These are phyloP conservation scores for Cutaneotrichosporon spelunceum DNA, from an alignment of 1,284 basidiomycete species.

Conservation along the genomic window DNA sequence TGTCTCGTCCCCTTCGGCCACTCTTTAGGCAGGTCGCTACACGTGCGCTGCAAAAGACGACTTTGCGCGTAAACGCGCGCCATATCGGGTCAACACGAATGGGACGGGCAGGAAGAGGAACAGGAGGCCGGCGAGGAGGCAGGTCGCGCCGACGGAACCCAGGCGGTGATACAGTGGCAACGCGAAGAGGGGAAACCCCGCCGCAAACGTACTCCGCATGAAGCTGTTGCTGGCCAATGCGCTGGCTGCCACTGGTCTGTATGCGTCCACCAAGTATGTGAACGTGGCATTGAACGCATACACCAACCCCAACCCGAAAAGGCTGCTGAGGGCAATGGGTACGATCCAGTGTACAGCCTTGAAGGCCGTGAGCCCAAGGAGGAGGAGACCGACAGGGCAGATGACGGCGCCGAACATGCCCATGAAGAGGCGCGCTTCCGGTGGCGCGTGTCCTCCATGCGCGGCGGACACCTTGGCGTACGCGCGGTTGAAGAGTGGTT, in stretches of 20 bases:
- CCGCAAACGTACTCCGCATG: conserved; percentile 64
- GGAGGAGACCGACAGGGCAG: conserved; percentile 66
- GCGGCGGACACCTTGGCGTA: conserved; percentile 41
- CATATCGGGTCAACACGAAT: conserved; percentile 51
- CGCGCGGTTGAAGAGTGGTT: conserved; percentile 64
- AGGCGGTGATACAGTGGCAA: conserved; percentile 53
- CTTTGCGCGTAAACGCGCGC: conserved; percentile 35
- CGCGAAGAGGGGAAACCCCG: conserved; percentile 63
- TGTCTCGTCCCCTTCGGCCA: not conserved
- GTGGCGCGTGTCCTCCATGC: conserved; percentile 58
- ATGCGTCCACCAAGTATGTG: conserved; percentile 59
- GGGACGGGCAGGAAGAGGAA: conserved; percentile 69
- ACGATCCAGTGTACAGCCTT: conserved; percentile 63
- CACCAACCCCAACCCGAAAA: conserved; percentile 53
- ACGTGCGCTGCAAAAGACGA: conserved; percentile 8
- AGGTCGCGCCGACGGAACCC: conserved; percentile 70
- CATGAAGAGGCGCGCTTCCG: conserved; percentile 65
- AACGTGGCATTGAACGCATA: conserved; percentile 67
- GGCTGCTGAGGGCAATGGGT: conserved; percentile 29
- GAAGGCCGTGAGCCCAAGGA: conserved; percentile 71
- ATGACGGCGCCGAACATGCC: conserved; percentile 67
- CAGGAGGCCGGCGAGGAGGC: conserved; percentile 68
- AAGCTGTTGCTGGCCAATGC: conserved; percentile 72
- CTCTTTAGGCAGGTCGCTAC: not conserved
- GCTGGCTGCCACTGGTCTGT: conserved; percentile 71